Base-by-base conservation (phyloP, 805 yeast genomes). In the Teunomyces pallodes region DNA sequence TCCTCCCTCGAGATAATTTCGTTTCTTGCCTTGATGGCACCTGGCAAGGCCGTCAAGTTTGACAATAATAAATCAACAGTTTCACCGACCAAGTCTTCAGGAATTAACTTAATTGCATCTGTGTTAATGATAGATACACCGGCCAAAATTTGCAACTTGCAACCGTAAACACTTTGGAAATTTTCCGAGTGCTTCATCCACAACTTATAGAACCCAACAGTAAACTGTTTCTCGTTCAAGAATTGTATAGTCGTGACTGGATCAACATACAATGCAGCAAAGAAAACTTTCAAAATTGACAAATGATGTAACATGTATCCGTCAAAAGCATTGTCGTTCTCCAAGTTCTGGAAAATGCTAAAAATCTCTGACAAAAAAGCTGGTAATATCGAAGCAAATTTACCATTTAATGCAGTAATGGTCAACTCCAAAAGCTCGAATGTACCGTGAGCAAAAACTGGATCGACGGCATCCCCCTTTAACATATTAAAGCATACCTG, bases 91-190 rank as follows among this genome's bases (percentile, higher is more conserved):
- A 69, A 55, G 52, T 70, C 71, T 45, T 68, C 65, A 5, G 67
- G 69, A 10, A 67, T 57, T 43, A 64, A 54, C 17, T 56, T 50
- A 42, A 66, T 52, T 9, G 57, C 60, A 5, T 64, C 62, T 7
- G 68, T 62, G 43, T 66, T 69, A 13, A 77, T 51, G 14, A 78
- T 57, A 2, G 78, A 55, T 35, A 76, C 64, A 39, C 77, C 59
- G 0, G 81, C 74, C 57, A 80, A 60, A 5, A 77, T 74, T 60
- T 80, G 82, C 40, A 80, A 61, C 55, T 80, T 80, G 52, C 81
- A 69, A 26, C 82, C 84, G 53, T 77, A 79, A 16, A 79, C 83
- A 50, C 83, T 79, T 47, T 70, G 75, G 61, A 77, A 71, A 49
- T 68, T 73, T 38, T 65, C 75, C 17, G 76, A 67, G 53, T 74